Evolutionary conservation across 2,329 filamentous ascomycete genomes (phyloP).

Genomic region (Cryphonectria parasitica): DNA sequence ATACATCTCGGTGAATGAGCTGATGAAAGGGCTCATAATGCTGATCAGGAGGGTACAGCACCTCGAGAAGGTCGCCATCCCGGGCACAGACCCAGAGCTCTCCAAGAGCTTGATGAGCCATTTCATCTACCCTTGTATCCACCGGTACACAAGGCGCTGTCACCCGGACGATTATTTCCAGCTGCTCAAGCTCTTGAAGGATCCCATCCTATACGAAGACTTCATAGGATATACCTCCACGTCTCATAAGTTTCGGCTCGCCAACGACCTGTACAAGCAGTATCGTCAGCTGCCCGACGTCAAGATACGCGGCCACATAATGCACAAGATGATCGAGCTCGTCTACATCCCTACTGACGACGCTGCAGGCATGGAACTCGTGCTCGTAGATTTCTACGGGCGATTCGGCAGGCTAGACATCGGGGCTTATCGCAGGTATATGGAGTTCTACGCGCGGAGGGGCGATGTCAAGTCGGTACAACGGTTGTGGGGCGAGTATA

Average conservation of each 20-base stretch:
- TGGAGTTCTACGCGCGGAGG: conserved; percentile 52
- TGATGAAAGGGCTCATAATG: conserved; percentile 13
- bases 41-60: conserved; percentile 16
- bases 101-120: conserved; percentile 20
- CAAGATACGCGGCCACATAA: conserved; percentile 42
- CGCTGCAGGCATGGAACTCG: conserved; percentile 46
- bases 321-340: conserved; percentile 50
- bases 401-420: conserved; percentile 45
- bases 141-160: conserved; percentile 21
- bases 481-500: conserved; percentile 50
- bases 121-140: conserved; percentile 22
- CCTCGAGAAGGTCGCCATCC: neutral
- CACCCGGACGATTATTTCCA: conserved; percentile 35
- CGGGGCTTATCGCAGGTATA: conserved; percentile 52
- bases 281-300: conserved; percentile 49
- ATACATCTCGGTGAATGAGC: conserved; percentile 5
- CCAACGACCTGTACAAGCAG: conserved; percentile 48
- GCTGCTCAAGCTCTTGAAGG: conserved; percentile 47
- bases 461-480: conserved; percentile 53
- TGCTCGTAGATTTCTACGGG: conserved; percentile 54
- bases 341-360: conserved; percentile 44
- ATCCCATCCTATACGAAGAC: conserved; percentile 47
- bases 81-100: conserved; percentile 11
- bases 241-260: conserved; percentile 38
- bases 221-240: conserved; percentile 42